Evolutionary conservation across 2,329 filamentous ascomycete genomes (phyloP).

Genomic region (Sporothrix luriei): DNA sequence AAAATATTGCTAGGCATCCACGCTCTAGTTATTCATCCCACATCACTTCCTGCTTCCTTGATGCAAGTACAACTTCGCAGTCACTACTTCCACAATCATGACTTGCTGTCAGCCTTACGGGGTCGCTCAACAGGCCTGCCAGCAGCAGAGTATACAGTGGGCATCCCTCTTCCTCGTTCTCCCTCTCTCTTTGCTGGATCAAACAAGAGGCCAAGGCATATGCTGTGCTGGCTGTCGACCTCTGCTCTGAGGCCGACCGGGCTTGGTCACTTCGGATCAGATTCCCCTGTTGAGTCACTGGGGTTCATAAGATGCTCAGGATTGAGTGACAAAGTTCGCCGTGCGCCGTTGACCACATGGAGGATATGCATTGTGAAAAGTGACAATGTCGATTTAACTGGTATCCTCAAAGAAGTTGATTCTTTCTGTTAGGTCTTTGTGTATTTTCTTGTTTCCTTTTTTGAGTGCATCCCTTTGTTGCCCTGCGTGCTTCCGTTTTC

Average conservation of each 20-base stretch:
- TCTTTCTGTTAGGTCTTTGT: not conserved
- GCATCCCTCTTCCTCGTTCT: not conserved
- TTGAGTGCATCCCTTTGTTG: no score
- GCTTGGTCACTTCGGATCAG: slow-evolving; percentile 6
- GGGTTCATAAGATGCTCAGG: not conserved
- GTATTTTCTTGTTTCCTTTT: no score
- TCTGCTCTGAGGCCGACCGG: slow-evolving; percentile 1
- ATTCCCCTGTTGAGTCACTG: not conserved
- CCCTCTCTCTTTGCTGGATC: not conserved
- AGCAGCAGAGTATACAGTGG: not conserved
- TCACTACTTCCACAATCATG: not conserved
- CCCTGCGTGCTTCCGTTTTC: not conserved
- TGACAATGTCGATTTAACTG: not conserved
- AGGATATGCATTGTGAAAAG: not conserved
- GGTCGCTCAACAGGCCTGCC: not conserved
- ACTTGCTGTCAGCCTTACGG: slow-evolving; percentile 11
- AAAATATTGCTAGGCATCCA: slow-evolving; percentile 14
- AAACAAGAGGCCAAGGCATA: not conserved
- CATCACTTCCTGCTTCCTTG: not conserved
- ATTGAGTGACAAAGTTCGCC: not conserved
- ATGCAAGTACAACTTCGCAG: not conserved
- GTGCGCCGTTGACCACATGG: not conserved
- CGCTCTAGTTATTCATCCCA: slow-evolving; percentile 6
- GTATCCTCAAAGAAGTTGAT: not conserved
- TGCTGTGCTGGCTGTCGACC: not conserved